Conservation (phyloP, 176 grass and related monocot species). For the Leersia perrieri region DNA sequence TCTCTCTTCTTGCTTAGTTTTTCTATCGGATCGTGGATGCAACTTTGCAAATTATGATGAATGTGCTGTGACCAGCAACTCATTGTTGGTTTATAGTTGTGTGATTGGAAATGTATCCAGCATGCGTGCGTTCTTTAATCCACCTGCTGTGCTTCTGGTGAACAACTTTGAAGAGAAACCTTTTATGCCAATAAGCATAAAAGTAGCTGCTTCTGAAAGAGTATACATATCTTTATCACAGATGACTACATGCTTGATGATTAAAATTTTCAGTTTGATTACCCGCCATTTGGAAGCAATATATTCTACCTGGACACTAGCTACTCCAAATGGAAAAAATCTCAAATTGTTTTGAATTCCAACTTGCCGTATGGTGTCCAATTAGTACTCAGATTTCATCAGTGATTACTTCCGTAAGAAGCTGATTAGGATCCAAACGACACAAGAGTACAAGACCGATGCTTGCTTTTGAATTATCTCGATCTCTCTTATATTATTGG, state of each 20-base stretch:
- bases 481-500: background rate
- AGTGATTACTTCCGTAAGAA: background rate
- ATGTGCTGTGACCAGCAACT: background rate
- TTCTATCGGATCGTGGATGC: slow-evolving; percentile 3
- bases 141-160: background rate
- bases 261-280: background rate
- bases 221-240: background rate
- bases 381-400: background rate
- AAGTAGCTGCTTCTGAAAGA: background rate
- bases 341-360: background rate
- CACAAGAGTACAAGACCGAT: background rate
- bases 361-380: background rate
- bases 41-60: background rate
- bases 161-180: background rate
- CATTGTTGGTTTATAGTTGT: background rate
- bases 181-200: background rate
- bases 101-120: background rate
- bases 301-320: background rate
- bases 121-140: background rate
- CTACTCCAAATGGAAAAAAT: background rate
- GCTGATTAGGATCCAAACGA: slow-evolving; percentile 10
- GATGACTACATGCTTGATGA: background rate
- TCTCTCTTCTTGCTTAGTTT: background rate
- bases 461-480: background rate
- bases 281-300: background rate